A percentile compares a stretch with the other conserved stretches of the same genome.
These are phyloP conservation scores for Cercospora zeina DNA, from an alignment of 2,329 filamentous ascomycete species.

Conservation along the genomic window DNA sequence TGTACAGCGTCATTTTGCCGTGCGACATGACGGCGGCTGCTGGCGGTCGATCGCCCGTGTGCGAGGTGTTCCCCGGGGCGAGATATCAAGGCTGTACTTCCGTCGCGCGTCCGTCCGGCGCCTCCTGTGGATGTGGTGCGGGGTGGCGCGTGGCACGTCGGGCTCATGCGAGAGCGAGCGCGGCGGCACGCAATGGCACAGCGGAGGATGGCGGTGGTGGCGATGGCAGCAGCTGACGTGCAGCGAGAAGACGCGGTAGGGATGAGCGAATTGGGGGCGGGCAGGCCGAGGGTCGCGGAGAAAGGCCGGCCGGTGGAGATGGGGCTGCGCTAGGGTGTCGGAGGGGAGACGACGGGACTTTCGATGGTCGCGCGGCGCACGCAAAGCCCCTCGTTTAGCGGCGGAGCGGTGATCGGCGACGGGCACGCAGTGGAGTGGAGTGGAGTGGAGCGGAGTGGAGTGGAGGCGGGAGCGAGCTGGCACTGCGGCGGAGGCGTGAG, in stretches of 20 bases:
- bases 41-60: slow-evolving; percentile 7
- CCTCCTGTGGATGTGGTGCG: slow-evolving; percentile 21
- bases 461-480: no score
- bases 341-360: slow-evolving; percentile 9
- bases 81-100: slow-evolving; percentile 3
- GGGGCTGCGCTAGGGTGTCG: slow-evolving; percentile 1
- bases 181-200: slow-evolving; percentile 21
- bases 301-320: slow-evolving; percentile 20
- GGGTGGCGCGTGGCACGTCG: slow-evolving; percentile 14
- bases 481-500: background rate
- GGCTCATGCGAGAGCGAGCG: slow-evolving; percentile 20
- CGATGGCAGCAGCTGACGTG: background rate
- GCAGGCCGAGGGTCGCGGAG: slow-evolving; percentile 28
- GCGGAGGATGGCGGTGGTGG: slow-evolving; percentile 9
- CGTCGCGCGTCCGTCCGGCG: slow-evolving; percentile 17
- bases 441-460: no score
- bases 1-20: slow-evolving; percentile 60
- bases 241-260: slow-evolving; percentile 27
- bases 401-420: slow-evolving; percentile 17
- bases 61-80: slow-evolving; percentile 23
- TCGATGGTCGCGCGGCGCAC: slow-evolving; percentile 4
- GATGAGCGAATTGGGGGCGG: slow-evolving; percentile 26
- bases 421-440: no score
- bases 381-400: slow-evolving; percentile 11
- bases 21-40: slow-evolving; percentile 36